Evolutionary conservation across 2,329 filamentous ascomycete genomes (phyloP).

Genomic region (Hyphodiscus sp.): DNA sequence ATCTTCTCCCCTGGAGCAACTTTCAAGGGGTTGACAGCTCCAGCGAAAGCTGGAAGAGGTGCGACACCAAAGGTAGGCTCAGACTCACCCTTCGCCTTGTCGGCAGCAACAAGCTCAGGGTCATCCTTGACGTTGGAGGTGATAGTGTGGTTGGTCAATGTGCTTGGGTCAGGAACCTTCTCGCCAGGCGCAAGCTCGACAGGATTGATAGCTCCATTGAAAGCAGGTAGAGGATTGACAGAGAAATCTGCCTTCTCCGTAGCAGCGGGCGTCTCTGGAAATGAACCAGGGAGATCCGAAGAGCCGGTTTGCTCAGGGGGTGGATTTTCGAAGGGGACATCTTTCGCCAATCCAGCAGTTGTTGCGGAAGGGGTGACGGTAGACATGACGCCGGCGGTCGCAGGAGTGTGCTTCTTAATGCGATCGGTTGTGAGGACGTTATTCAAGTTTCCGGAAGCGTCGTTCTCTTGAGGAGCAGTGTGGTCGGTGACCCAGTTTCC

Average conservation of each 20-base stretch:
- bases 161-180: slow-evolving; percentile 63
- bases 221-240: slow-evolving; percentile 56
- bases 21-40: slow-evolving; percentile 71
- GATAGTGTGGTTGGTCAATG: slow-evolving; percentile 59
- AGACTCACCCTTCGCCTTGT: slow-evolving; percentile 26
- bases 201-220: slow-evolving; percentile 67
- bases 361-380: slow-evolving; percentile 64
- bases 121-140: slow-evolving; percentile 73
- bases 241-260: slow-evolving; percentile 37
- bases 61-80: slow-evolving; percentile 49
- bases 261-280: slow-evolving; percentile 63
- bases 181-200: slow-evolving; percentile 75
- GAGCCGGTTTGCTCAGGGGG: slow-evolving; percentile 24
- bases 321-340: slow-evolving; percentile 54
- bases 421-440: slow-evolving; percentile 79
- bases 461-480: slow-evolving; percentile 72
- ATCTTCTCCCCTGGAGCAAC: slow-evolving; percentile 76
- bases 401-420: slow-evolving; percentile 47
- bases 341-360: slow-evolving; percentile 62
- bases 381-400: slow-evolving; percentile 49
- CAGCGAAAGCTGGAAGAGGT: slow-evolving; percentile 56
- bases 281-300: slow-evolving; percentile 57
- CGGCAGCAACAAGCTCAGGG: slow-evolving; percentile 64
- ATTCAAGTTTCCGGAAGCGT: slow-evolving; percentile 80
- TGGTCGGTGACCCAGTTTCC: slow-evolving; percentile 82